A percentile compares a stretch with the other conserved stretches of the same genome.
These are phyloP conservation scores for Sugiyamaella marilandica DNA, from an alignment of 805 yeast genomes.

Conservation along the genomic window DNA sequence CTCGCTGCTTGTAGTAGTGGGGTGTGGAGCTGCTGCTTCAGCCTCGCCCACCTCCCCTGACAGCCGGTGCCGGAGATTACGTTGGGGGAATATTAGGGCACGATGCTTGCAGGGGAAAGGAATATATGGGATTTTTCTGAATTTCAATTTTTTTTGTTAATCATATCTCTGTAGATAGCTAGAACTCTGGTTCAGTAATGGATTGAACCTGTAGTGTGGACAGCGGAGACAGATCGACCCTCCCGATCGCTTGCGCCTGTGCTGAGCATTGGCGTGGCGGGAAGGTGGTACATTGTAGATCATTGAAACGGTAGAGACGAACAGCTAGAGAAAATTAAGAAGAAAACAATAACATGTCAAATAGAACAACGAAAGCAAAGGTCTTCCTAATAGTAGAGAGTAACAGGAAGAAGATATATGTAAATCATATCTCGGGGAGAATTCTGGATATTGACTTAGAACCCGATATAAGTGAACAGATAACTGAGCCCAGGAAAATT, in stretches of 20 bases:
- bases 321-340: not conserved
- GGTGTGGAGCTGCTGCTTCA: not conserved
- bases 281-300: not conserved
- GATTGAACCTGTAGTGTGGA: constrained; percentile 42
- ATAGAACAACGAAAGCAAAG: no score
- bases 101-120: not conserved
- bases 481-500: no score
- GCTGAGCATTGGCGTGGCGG: not conserved
- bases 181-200: constrained; percentile 38
- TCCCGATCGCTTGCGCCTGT: not conserved
- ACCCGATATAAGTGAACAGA: no score
- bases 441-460: no score
- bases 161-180: constrained; percentile 37
- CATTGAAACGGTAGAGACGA: not conserved
- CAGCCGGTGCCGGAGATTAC: not conserved
- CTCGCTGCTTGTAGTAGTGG: not conserved
- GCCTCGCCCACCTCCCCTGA: not conserved
- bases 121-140: not conserved
- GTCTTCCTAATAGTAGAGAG: no score
- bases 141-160: constrained; percentile 21
- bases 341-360: not conserved
- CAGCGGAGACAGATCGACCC: constrained; percentile 44
- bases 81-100: not conserved
- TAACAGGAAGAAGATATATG: no score
- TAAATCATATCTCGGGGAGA: no score